Conservation (phyloP, 305 asterid genomes). For the Rubia balearica region DNA sequence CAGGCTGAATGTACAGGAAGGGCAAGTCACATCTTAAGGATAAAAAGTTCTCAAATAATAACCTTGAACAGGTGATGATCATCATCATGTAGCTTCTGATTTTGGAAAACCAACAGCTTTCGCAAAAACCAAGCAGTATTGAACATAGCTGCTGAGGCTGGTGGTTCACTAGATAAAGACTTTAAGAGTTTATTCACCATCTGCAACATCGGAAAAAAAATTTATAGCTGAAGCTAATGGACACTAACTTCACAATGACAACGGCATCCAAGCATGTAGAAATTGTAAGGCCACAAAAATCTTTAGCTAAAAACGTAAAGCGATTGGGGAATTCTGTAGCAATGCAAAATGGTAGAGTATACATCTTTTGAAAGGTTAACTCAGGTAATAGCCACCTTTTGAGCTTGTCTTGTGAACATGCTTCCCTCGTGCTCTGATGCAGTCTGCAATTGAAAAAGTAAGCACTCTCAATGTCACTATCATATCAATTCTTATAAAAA, state of each 20-base stretch:
- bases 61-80: slow-evolving; percentile 15
- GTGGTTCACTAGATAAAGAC: slow-evolving; percentile 16
- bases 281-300: not conserved
- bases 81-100: slow-evolving; percentile 13
- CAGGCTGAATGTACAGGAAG: not conserved
- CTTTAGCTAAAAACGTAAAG: not conserved
- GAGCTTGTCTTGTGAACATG: slow-evolving; percentile 1
- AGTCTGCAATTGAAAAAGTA: slow-evolving; percentile 1
- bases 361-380: not conserved
- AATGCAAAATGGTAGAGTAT: not conserved
- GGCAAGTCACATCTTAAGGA: not conserved
- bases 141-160: slow-evolving; percentile 6
- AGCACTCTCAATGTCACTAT: not conserved
- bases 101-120: slow-evolving; percentile 12
- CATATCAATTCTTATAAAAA: not conserved
- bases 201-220: slow-evolving; percentile 7
- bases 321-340: not conserved
- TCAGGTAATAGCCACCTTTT: slow-evolving; percentile 1
- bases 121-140: slow-evolving; percentile 18
- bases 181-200: slow-evolving; percentile 8
- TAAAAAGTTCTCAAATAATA: not conserved
- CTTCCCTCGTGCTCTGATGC: slow-evolving; percentile 7
- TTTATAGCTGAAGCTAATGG: not conserved
- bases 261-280: not conserved
- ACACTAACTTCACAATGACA: not conserved